Evolutionary conservation across 768 basidiomycete genomes (phyloP).

Genomic region (Tylopilus balloui): DNA sequence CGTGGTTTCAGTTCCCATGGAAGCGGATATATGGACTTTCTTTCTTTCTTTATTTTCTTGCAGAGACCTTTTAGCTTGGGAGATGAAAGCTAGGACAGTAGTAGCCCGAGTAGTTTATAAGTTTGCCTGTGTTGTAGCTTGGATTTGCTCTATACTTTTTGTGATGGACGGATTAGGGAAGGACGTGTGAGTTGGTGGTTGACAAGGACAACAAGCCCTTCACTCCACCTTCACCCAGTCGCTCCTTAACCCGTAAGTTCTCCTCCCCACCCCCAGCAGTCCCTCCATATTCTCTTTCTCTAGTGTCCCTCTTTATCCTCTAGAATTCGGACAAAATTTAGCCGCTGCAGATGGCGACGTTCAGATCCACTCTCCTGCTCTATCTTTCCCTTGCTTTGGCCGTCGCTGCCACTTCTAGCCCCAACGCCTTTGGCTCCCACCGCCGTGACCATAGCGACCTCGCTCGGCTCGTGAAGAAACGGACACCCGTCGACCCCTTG

Average conservation of each 20-base stretch:
- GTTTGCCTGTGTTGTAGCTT: constrained; percentile 4
- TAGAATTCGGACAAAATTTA: constrained; percentile 2
- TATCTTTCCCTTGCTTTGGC: constrained; percentile 52
- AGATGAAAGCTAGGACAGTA: not conserved
- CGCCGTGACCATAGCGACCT: constrained; percentile 55
- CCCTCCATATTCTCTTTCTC: not conserved
- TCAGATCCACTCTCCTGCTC: constrained; percentile 62
- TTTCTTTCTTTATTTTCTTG: not conserved
- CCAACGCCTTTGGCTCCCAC: constrained; percentile 38
- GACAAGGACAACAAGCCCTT: not conserved
- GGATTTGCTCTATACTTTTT: not conserved
- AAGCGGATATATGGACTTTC: constrained; percentile 1
- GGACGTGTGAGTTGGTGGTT: not conserved
- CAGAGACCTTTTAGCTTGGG: constrained; percentile 8
- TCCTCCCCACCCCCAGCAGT: not conserved
- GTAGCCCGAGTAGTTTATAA: not conserved
- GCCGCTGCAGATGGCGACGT: constrained; percentile 43
- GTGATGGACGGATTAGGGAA: not conserved
- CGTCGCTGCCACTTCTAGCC: constrained; percentile 42
- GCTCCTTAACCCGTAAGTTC: not conserved
- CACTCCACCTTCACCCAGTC: not conserved
- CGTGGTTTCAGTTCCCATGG: not conserved
- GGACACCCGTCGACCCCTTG: constrained; percentile 32
- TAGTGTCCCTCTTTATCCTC: not conserved
- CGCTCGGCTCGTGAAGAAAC: constrained; percentile 69